Base-by-base conservation (phyloP, 306 rosid genomes). In the apple (Malus domestica) region DNA sequence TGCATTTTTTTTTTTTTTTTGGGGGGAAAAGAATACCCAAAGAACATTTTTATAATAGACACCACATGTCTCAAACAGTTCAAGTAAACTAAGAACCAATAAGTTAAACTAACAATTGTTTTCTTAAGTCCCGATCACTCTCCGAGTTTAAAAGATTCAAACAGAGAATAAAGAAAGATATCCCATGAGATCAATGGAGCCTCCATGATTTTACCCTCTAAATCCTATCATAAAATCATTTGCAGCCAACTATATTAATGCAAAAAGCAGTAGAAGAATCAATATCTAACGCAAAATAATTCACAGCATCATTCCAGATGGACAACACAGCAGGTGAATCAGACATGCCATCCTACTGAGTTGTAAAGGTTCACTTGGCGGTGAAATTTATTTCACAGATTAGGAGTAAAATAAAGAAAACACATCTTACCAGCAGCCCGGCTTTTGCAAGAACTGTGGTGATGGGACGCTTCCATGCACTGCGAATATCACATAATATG, bases 391-490 rank as follows among this genome's bases (percentile, higher is more conserved):
- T 35, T 35, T 35, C 40, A 6, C 40, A 35, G 40, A 35, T 35
- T 35, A 35, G 8, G 58, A 55, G 45, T 64, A 69, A 80, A 86
- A 57, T 1, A 1, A 15, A 15, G 0, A n/a, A 54, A 67, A 78
- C 46, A 72, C 20, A 81, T 64, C 87, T 88, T 85, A 95, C 99
- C 99, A 95, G 91, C 63, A 95, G 82, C 85, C 99, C 99, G 67
- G 93, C 95, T 78, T 95, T 97, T 32, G 98, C 96, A 78, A 95
- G 99, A 69, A 63, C 72, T 12, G 96, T 89, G 52, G 98, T 86
- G 79, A 95, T 90, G 70, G 99, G 96, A 4, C 97, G 97, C 82
- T 92, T 95, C 99, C 98, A 95, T 54, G 90, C 60, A 81, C 73
- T 82, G 27, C 90, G 96, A 72, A 95, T 87, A 80, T 95, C 96